Conservation (phyloP, 345 rosid species). For the Eucalyptus regnans region DNA sequence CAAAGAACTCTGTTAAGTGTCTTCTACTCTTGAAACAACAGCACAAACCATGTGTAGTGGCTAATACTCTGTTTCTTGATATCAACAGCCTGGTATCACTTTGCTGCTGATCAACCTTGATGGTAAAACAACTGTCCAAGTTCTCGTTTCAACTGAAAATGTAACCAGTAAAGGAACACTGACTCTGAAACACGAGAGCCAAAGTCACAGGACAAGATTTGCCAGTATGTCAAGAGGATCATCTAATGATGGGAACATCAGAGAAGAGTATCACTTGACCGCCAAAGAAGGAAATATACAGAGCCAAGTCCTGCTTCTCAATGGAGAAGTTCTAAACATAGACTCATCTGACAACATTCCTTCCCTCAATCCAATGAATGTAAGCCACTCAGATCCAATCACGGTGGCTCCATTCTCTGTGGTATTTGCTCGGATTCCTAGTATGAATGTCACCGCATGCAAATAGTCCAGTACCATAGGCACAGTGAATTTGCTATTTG, state of each 20-base stretch:
- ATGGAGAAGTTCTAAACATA: slow-evolving; percentile 20
- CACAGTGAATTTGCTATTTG: not conserved
- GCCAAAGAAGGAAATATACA: slow-evolving; percentile 25
- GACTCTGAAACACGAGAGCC: not conserved
- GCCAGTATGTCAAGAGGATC: slow-evolving; percentile 9
- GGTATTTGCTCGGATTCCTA: slow-evolving; percentile 21
- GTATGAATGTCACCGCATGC: slow-evolving; percentile 16
- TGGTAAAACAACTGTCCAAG: slow-evolving; percentile 7
- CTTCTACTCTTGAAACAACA: not conserved
- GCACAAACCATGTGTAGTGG: not conserved
- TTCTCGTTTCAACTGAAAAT: slow-evolving; percentile 13
- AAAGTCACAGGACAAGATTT: slow-evolving; percentile 2
- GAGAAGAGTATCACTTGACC: slow-evolving; percentile 39
- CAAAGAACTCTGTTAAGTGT: slow-evolving; percentile 7
- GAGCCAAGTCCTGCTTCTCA: slow-evolving; percentile 26
- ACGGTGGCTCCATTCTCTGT: slow-evolving; percentile 27
- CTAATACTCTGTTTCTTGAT: not conserved
- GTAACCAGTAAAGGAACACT: not conserved
- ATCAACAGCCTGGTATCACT: slow-evolving; percentile 27
- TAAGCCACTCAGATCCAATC: slow-evolving; percentile 14
- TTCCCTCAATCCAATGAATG: slow-evolving; percentile 14
- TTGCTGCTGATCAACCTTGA: slow-evolving; percentile 41
- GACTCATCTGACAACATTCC: slow-evolving; percentile 18
- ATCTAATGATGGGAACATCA: not conserved
- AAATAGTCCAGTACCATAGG: not conserved